Evolutionary conservation across 1,139 yeast species (phyloP).

Genomic region (Zygoascus sp.): DNA sequence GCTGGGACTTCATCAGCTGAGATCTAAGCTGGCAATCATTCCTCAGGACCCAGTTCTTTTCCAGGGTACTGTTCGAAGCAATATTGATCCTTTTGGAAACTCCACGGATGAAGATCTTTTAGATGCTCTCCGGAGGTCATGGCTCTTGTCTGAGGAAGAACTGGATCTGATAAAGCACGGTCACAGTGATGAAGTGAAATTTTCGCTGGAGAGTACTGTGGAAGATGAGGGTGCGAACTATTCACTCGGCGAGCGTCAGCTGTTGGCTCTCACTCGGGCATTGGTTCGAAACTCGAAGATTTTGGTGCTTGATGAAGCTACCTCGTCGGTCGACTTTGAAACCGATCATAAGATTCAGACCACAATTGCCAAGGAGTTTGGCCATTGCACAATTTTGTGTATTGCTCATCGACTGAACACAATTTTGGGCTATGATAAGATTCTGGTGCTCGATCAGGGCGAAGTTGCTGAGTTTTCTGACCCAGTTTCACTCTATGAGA

Average conservation of each 20-base stretch:
- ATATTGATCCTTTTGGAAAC: constrained; percentile 61
- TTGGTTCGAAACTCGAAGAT: constrained; percentile 64
- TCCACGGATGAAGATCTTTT: constrained; percentile 51
- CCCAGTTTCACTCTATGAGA: constrained; percentile 40
- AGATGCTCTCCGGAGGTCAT: constrained; percentile 51
- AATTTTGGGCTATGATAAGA: constrained; percentile 60
- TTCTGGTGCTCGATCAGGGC: constrained; percentile 66
- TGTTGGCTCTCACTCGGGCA: constrained; percentile 74
- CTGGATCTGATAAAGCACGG: constrained; percentile 19
- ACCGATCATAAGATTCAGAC: constrained; percentile 69
- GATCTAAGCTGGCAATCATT: constrained; percentile 61
- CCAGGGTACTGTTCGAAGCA: constrained; percentile 59
- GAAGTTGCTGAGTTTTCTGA: constrained; percentile 54
- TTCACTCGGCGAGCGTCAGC: constrained; percentile 73
- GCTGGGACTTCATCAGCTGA: constrained; percentile 53
- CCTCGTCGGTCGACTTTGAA: constrained; percentile 77
- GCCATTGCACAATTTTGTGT: constrained; percentile 66
- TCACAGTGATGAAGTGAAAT: constrained; percentile 46
- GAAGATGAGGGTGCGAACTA: constrained; percentile 75
- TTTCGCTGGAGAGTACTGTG: constrained; percentile 64
- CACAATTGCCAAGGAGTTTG: constrained; percentile 59
- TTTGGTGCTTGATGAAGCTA: constrained; percentile 76
- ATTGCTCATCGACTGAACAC: constrained; percentile 80
- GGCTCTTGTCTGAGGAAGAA: constrained; percentile 51
- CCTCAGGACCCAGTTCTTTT: constrained; percentile 79